These are phyloP conservation scores for Physcia stellaris DNA, from an alignment of 495 filamentous ascomycete species.

Conservation along the genomic window DNA sequence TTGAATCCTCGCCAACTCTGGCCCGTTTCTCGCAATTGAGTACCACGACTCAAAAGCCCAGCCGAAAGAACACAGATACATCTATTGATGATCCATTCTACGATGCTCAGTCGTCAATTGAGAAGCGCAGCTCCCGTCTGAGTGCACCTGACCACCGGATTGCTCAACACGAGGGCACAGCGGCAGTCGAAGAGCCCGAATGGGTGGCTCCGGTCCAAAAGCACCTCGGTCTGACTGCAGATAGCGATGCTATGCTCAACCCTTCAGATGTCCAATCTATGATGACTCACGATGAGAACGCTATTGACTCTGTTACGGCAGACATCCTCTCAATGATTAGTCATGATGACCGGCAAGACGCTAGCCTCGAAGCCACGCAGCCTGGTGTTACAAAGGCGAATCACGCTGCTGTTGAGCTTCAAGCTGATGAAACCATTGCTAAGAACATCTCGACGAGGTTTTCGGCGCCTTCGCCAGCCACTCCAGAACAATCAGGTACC, in stretches of 20 bases:
- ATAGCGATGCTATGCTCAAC: slow-evolving; percentile 3
- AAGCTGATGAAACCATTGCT: neutral
- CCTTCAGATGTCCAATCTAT: neutral
- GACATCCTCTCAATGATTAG: too few relatives aligned
- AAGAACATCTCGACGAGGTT: neutral
- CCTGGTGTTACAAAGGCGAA: neutral
- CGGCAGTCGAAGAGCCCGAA: neutral
- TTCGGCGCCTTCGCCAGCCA: neutral
- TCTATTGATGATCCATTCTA: slow-evolving; percentile 13
- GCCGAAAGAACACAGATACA: slow-evolving; percentile 1
- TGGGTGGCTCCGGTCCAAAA: neutral
- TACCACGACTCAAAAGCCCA: neutral
- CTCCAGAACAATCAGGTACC: neutral
- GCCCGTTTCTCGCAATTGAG: neutral
- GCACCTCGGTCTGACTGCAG: neutral
- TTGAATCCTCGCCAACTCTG: neutral
- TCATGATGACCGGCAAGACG: too few relatives aligned
- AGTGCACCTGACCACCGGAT: neutral
- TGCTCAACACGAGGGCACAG: too few relatives aligned
- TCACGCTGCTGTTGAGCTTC: neutral
- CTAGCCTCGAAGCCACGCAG: too few relatives aligned
- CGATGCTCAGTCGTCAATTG: slow-evolving; percentile 11
- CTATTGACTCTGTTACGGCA: neutral
- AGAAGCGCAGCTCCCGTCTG: neutral
- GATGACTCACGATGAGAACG: slow-evolving; percentile 1